Evolutionary conservation across 2,329 filamentous ascomycete species (phyloP), one percentile per base, ranked within the genome.

Genomic region (Dactylellina leptospora): DNA sequence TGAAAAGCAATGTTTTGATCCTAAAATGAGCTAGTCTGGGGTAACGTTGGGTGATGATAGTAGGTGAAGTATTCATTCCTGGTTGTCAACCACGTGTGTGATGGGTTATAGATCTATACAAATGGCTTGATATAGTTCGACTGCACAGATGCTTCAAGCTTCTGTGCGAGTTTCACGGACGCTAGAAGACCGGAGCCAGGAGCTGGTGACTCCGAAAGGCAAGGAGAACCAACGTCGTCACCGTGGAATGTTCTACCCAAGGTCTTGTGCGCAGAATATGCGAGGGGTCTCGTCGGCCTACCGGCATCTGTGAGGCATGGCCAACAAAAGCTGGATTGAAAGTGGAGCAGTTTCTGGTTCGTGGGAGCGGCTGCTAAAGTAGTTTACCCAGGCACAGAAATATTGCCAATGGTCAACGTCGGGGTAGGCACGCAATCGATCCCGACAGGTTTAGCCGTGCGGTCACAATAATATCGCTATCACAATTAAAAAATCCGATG

Each of bases 341-440:
- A 56, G 61, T 66, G 61, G 61, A 40, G 45, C 54, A 47, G 33
- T 33, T 66, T 66, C 59, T 58, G 30, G 28, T 38, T 33, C 23
- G 38, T 54, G 59, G 50, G 47, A 58, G 53, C 68, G 68, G 68
- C 68, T 72, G 68, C 51, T 72, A 72, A 72, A 72, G 48, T 72
- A 54, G 28, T 72, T 72, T 72, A 72, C 45, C 68, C 68, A 64
- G 53, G 27, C 51, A 36, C 18, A 18, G 13, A n/a, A 4, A 40
- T 4, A 40, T 11, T 40, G 30, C 30, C n/a, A 55, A 8, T 47
- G 23, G 38, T 59, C 42, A 54, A 64, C 53, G 47, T 63, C 66
- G 66, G 66, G 59, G 66, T n/a, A 58, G 40, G 44, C 25, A 71
- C 66, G 58, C 58, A 71, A 71, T 71, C 13, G 36, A 62, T 58